Base-by-base conservation (phyloP, 768 basidiomycete genomes). In the Macrolepiota fuliginosa region DNA sequence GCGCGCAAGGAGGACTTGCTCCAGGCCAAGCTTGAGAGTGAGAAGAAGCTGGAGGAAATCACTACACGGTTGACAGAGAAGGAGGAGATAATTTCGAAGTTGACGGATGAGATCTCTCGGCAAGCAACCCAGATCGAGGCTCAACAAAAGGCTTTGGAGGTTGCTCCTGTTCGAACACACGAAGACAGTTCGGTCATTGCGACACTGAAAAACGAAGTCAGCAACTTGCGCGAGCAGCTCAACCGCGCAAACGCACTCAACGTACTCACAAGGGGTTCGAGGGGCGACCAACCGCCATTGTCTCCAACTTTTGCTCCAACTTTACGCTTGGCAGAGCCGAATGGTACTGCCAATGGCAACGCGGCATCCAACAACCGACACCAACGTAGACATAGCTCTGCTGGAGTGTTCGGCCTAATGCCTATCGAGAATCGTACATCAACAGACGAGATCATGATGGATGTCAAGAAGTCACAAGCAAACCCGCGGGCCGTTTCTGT, bases 181-280 rank as follows among this genome's bases (percentile, higher is more conserved):
- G 96, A 97, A 66, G 94, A 98, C 69, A 87, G 79, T 65, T 89
- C 91, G 15, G 90, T 96, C 45, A 94, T 98, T 64, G 79, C 87
- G 65, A 89, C 89, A 0, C 84, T 99, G 67, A 95, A 96, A 74
- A 91, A 86, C 66, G 97, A 99, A 79, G 89, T 99, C 66, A 88
- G 90, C 74, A 89, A 79, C 68, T 83, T 98, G 32, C 92, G 94
- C 62, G 97, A 99, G 71, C 96, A 98, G 71, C 86, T 98, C 65
- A 96, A 96, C 68, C 87, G 96, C 35, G 88, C 94, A n/a, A 94
- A 96, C 70, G 94, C 97, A 9, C 83, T 97, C 67, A 93, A 94
- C 67, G 83, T 86, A 15, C 82, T 97, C 54, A 95, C 93, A 11
- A 86, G 89, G 65, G 86, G 89, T 32, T 72, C 83, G 46, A 87